Evolutionary conservation across 129 eudicot genomes (phyloP), one percentile per base, ranked within the genome.

Genomic region (Helichrysum umbraculigerum): DNA sequence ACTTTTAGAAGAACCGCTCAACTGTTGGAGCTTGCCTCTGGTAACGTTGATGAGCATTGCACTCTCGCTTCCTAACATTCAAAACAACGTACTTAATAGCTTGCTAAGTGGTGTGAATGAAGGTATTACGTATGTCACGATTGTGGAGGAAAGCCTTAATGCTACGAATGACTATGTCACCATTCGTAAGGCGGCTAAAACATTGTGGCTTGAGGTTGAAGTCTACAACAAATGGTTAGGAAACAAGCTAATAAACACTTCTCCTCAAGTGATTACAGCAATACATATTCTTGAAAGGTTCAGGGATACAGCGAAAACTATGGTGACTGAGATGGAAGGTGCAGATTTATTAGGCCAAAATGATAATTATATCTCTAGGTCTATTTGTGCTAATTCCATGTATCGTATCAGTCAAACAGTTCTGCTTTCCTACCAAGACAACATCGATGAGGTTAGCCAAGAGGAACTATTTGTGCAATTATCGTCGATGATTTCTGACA

Each of bases 1-100:
- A 67, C 78, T 74, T 34, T 39, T 44, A 10, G 81, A 78, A 72
- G 88, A 83, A 63, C 83, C 85, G 35, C 88, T 78, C 3, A 78
- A 80, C 22, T 83, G 80, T 68, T 88, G 93, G 93, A 87, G 90
- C 42, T 86, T 88, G 25, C 86, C 90, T 0, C 76, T 85, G 80
- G 83, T 85, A 70, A 85, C 92, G 33, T 44, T 87, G 58, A 80
- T 83, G 59, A 81, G 84, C 72, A 82, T 87, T 32, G 88, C 86
- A 35, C 73, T 84, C 70, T 78, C 91, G 32, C 75, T 74, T 34
- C 83, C 82, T 15, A 75, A 79, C 28, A 57, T 60, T 7, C 62
- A 60, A 32, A 67, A 63, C 17, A 64, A 82, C n/a, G 11, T 9
- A 61, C 11, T 61, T 61, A 7, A 61, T 61, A 20, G 66, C 5